Evolutionary conservation across 139 green algal genomes (phyloP), one percentile per base, ranked within the genome.

Genomic region (Picochlorum costavermella): DNA sequence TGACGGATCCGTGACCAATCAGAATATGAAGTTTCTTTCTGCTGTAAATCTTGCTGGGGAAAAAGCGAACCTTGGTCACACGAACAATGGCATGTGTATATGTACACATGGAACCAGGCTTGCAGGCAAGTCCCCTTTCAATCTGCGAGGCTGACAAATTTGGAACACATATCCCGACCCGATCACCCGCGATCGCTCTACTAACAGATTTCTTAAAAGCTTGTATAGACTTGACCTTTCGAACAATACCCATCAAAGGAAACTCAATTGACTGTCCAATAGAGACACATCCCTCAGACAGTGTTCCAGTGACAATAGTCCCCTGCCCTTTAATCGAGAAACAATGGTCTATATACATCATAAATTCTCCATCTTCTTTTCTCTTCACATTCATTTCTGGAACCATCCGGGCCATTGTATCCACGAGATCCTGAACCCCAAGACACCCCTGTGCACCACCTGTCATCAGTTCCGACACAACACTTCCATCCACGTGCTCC

Each of bases 311-410:
- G 48, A 98, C 62, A 36, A 97, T 84, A 1, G 88, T 97, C 14
- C 92, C 92, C 61, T 96, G 88, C 0, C 91, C 92, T 50, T 86
- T 89, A 63, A 97, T 85, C 0, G 79, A 65, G 63, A 98, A 97
- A 79, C 92, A 97, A 75, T 98, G 92, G 74, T 98, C 92, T 5
- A 96, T 75, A 10, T 86, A 77, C 56, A 95, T 93, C 17, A 96
- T 80, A 53, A 97, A 89, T n/a, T 82, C 64, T 11, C 44, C 66
- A 4, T 6, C 45, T 9, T 55, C 17, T 4, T 36, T 26, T 20
- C 56, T 59, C 12, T 25, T 10, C 10, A 20, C 46, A 30, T 46
- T 37, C 1, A 10, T 20, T 9, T 63, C 3, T 58, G 25, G 75
- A 58, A 48, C 48, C 43, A 29, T 25, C 20, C 33, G 23, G 11